Percentiles rank a stretch among this genome's conserved stretches.
Evolutionary conservation across 1,139 yeast species (phyloP).

Genomic region (Hansenula lynferdii): DNA sequence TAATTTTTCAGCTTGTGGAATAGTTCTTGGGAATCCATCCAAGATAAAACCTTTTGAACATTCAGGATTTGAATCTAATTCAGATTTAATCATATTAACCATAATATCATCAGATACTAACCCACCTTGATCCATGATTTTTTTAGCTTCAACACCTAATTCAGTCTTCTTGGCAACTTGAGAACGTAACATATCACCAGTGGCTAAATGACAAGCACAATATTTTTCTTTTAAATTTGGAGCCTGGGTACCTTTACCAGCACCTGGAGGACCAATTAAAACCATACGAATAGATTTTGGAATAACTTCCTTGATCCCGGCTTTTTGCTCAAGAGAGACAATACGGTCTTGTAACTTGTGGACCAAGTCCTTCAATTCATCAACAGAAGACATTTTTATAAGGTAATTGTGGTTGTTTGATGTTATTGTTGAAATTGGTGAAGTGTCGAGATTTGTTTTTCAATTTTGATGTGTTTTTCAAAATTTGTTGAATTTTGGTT

Average conservation of each 20-base stretch:
- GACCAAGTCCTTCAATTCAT: conserved; percentile 62
- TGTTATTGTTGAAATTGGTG: too few species aligned
- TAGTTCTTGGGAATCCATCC: conserved; percentile 99
- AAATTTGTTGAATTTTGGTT: too few species aligned
- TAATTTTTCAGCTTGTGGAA: conserved; percentile 97
- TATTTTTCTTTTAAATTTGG: conserved; percentile 93
- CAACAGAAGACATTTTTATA: conserved; percentile 36
- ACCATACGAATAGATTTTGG: conserved; percentile 93
- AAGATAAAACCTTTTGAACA: conserved; percentile 91
- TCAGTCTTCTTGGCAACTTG: conserved; percentile 92
- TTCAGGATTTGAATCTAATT: conserved; percentile 78
- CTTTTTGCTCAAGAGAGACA: conserved; percentile 57
- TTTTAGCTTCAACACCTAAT: conserved; percentile 92
- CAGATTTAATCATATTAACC: conserved; percentile 94
- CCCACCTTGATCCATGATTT: conserved; percentile 99
- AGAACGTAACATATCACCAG: conserved; percentile 98
- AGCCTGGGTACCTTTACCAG: conserved; percentile 99
- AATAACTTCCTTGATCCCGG: conserved; percentile 54
- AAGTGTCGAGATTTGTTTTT: neutral
- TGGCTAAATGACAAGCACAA: conserved; percentile 97
- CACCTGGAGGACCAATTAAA: conserved; percentile 99
- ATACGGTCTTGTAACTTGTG: conserved; percentile 63
- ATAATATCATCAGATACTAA: conserved; percentile 96
- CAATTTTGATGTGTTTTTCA: too few species aligned
- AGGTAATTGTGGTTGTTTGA: neutral